phyloP scores from a whole-genome alignment of 2,329 filamentous ascomycete genomes.

The Pseudogymnoascus sp. region DNA sequence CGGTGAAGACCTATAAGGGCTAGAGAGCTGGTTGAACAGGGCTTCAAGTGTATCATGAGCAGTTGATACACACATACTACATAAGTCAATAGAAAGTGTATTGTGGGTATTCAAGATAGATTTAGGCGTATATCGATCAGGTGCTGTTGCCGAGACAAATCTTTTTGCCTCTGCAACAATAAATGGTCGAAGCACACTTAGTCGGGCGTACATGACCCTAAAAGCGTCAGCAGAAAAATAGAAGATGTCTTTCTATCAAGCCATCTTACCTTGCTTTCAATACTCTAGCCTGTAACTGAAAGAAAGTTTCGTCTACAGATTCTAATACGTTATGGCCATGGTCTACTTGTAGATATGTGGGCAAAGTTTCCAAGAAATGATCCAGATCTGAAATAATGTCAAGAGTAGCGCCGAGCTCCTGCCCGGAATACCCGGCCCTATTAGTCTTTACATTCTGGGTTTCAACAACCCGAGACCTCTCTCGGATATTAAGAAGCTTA shows the following conservation, averaged over 20 bases:
- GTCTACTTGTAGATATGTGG: slow-evolving; percentile 11
- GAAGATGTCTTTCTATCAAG: background rate
- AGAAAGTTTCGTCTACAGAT: background rate
- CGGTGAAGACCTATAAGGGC: slow-evolving; percentile 12
- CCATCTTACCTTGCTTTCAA: background rate
- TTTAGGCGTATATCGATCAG: background rate
- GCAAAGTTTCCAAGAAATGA: slow-evolving; percentile 11
- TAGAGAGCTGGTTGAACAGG: slow-evolving; percentile 10
- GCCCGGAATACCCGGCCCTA: background rate
- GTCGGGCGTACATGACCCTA: background rate
- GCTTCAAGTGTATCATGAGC: slow-evolving; percentile 13
- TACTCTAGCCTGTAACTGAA: background rate
- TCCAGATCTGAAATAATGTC: slow-evolving; percentile 16
- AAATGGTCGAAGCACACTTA: background rate
- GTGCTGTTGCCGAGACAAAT: background rate
- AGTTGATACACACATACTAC: slow-evolving; percentile 15
- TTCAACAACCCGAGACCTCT: slow-evolving; percentile 10
- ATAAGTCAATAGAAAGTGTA: slow-evolving; percentile 10
- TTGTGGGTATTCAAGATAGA: background rate
- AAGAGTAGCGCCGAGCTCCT: slow-evolving; percentile 11
- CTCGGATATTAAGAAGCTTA: slow-evolving; percentile 17
- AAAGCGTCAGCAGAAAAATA: background rate
- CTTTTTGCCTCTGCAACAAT: background rate
- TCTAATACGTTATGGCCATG: background rate
- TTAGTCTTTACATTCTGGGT: background rate